Base-by-base conservation (phyloP, 306 rosid genomes). In the Quercus glauca region DNA sequence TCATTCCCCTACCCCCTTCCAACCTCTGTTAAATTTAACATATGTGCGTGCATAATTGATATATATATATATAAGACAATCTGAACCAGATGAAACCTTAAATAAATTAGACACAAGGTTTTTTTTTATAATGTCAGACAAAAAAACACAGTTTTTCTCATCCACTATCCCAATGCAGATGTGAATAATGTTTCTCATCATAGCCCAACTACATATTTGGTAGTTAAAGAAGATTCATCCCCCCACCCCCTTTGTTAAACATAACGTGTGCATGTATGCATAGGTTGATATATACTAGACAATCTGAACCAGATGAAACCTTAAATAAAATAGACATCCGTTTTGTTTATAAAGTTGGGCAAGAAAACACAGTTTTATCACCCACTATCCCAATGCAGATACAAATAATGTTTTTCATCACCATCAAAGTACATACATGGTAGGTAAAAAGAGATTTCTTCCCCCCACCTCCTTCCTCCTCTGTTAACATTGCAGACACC, bases 351-450 rank as follows among this genome's bases (percentile, higher is more conserved):
- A 69, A 86, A 75, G 74, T 53, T 55, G 56, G 80, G 69, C 7
- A 55, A 7, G 31, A 85, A 80, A 75, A 75, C 80, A 80, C 72
- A 19, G 71, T 51, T 74, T 67, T 61, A 73, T 70, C 75, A 79
- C 58, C 78, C 78, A 77, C 28, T 21, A 80, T 75, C 81, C 69
- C 76, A 75, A 78, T 75, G 80, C 79, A 73, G 69, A 81, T 69
- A 58, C 29, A 55, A 20, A 81, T 35, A 15, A 61, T 53, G 78
- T 49, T 71, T 9, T 65, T 73, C 70, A 49, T 79, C 85, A 71
- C 79, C 82, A 81, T 71, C 64, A 82, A 60, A 64, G 73, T 55
- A 82, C 77, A 81, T 52, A 41, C n/a, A 55, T 55, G 63, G 29
- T 15, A 52, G 70, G 77, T 55, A 55, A 71, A 68, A 70, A 29